These are phyloP conservation scores for Coelastrella sp. DNA, from an alignment of 139 green algal genomes.

Conservation along the genomic window DNA sequence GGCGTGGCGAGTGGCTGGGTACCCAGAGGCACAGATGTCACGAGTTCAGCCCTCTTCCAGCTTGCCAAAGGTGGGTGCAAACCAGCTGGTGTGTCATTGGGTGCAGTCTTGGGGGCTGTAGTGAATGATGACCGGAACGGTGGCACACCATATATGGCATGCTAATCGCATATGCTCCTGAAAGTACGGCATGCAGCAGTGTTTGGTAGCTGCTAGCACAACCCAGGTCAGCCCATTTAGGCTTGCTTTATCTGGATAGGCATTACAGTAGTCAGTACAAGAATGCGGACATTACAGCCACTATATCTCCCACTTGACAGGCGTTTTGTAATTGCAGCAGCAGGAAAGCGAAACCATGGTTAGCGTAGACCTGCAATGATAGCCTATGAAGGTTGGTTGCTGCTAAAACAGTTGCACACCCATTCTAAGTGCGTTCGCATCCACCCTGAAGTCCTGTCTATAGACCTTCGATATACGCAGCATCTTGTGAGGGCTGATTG, in stretches of 20 bases:
- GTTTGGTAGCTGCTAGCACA: background rate
- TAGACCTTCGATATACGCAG: background rate
- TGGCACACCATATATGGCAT: background rate
- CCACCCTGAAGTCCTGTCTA: background rate
- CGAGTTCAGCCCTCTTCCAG: conserved; percentile 16
- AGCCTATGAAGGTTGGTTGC: too few species aligned
- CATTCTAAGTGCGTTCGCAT: background rate
- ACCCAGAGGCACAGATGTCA: conserved; percentile 22
- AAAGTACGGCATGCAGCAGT: background rate
- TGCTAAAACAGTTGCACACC: too few species aligned
- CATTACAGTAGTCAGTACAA: background rate
- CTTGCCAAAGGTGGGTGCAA: conserved; percentile 32
- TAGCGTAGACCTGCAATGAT: too few species aligned
- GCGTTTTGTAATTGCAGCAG: too few species aligned
- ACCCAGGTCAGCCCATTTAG: background rate
- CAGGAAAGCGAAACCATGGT: too few species aligned
- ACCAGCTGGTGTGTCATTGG: background rate
- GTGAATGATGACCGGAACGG: background rate
- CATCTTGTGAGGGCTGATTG: background rate
- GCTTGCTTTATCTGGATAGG: background rate
- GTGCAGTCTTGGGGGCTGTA: background rate
- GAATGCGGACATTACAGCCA: too few species aligned
- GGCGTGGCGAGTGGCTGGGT: conserved; percentile 57
- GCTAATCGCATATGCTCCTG: background rate
- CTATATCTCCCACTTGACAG: too few species aligned